Base-by-base conservation (phyloP, 805 yeast species). In the Diddensiella transvaalensis region DNA sequence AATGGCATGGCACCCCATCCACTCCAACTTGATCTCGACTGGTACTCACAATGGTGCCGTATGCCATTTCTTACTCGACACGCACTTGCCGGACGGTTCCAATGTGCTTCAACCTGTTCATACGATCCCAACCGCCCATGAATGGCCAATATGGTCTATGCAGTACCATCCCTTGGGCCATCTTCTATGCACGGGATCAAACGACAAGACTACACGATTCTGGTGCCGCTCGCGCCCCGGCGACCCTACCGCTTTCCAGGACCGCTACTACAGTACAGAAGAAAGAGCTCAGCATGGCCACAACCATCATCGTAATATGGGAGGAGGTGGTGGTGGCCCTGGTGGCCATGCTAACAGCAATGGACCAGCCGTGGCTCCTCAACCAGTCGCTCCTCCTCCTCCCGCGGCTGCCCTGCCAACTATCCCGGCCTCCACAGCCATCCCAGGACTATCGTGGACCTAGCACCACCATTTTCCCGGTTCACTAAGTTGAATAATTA, bases 121-220 rank as follows among this genome's bases (percentile, higher is more conserved):
- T 41, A 51, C 64, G 15, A 85, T 93, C 30, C 96, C 97, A 2
- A 83, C 78, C 66, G 99, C 98, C 0, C 99, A 93, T 65, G 96
- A 89, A 60, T 86, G 87, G 69, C 95, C 96, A 2, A 80, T 93
- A 45, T 89, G 91, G 66, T 80, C 95, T 2, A 66, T 93, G 48
- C 91, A 90, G 51, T 93, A 89, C 63, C 97, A 90, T 66, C 98
- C 98, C 2, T 71, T 86, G 58, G 99, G 99, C 2, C 97, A 93
- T 67, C 71, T 91, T 44, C 70, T 93, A 30, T 82, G 95, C 47
- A 82, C 96, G 4, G 98, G 96, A 0, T 91, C 97, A 17, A 88
- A 93, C 49, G 99, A 93, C 66, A 79, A 93, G 62, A 81, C 95
- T 3, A 87, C 95, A 21, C 70, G 97, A 48, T 87, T 95, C 67